phyloP scores from a whole-genome alignment of 257 asterid genomes.

The Plantago ovata region DNA sequence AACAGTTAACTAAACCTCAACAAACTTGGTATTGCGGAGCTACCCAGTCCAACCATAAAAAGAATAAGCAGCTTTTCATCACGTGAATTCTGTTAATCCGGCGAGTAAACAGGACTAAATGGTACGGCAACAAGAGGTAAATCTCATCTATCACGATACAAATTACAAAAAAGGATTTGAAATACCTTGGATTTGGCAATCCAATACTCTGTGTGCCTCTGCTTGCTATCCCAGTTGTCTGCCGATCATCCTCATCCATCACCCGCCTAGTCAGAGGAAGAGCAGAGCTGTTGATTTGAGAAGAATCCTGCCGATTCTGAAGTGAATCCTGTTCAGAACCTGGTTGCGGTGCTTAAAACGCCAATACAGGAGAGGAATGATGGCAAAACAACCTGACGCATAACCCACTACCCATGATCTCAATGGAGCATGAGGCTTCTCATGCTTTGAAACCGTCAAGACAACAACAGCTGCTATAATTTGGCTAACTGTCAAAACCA shows the following conservation, averaged over 20 bases:
- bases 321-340: slow-evolving; percentile 60
- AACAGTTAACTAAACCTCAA: neutral
- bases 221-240: slow-evolving; percentile 38
- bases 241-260: slow-evolving; percentile 48
- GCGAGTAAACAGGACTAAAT: neutral
- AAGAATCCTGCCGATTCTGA: slow-evolving; percentile 47
- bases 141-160: slow-evolving; percentile 6
- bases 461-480: slow-evolving; percentile 76
- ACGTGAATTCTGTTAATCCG: slow-evolving; percentile 5
- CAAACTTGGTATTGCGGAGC: neutral
- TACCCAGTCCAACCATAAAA: slow-evolving; percentile 1
- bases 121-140: neutral
- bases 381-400: slow-evolving; percentile 86
- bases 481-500: slow-evolving; percentile 72
- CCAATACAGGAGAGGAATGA: slow-evolving; percentile 88
- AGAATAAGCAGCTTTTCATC: slow-evolving; percentile 9
- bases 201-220: slow-evolving; percentile 46
- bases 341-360: slow-evolving; percentile 72
- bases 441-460: slow-evolving; percentile 64
- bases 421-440: slow-evolving; percentile 81
- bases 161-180: slow-evolving; percentile 6
- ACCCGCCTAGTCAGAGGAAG: slow-evolving; percentile 48
- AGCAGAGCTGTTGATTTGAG: slow-evolving; percentile 40
- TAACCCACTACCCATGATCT: slow-evolving; percentile 76
- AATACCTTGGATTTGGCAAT: slow-evolving; percentile 58